phyloP scores from a whole-genome alignment of 352 stramenopile species.

The Pythium coloratum region DNA sequence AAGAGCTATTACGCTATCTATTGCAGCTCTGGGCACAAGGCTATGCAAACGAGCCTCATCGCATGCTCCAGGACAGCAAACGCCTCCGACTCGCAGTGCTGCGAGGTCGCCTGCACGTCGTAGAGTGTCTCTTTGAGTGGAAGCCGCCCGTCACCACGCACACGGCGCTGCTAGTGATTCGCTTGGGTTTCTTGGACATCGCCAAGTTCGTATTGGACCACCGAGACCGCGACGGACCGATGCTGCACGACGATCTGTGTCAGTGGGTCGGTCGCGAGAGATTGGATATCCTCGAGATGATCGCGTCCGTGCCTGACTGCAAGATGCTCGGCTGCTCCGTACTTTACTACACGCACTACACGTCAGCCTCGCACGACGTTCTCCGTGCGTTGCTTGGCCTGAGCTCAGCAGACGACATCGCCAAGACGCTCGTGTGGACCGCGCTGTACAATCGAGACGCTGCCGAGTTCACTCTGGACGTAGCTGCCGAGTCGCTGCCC shows the following conservation, averaged over 20 bases:
- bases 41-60: too few relatives aligned
- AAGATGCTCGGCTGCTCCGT: slow-evolving; percentile 12
- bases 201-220: slow-evolving; percentile 16
- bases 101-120: background rate
- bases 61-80: background rate
- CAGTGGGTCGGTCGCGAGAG: background rate
- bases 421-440: slow-evolving; percentile 13
- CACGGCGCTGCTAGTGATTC: too few relatives aligned
- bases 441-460: slow-evolving; percentile 5
- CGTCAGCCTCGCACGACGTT: background rate
- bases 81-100: background rate
- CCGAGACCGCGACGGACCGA: background rate
- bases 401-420: slow-evolving; percentile 15
- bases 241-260: too few relatives aligned
- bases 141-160: background rate
- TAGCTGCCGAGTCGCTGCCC: background rate
- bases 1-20: background rate
- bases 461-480: background rate
- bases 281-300: slow-evolving; percentile 7
- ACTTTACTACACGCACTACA: slow-evolving; percentile 12
- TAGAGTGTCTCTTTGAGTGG: slow-evolving; percentile 5
- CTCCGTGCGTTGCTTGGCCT: slow-evolving; percentile 1
- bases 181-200: slow-evolving; percentile 1
- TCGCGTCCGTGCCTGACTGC: background rate
- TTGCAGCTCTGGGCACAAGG: background rate